Percentiles rank a stretch among this genome's conserved stretches.
Conservation (phyloP, 352 stramenopile species). For the Phytophthora pini region DNA sequence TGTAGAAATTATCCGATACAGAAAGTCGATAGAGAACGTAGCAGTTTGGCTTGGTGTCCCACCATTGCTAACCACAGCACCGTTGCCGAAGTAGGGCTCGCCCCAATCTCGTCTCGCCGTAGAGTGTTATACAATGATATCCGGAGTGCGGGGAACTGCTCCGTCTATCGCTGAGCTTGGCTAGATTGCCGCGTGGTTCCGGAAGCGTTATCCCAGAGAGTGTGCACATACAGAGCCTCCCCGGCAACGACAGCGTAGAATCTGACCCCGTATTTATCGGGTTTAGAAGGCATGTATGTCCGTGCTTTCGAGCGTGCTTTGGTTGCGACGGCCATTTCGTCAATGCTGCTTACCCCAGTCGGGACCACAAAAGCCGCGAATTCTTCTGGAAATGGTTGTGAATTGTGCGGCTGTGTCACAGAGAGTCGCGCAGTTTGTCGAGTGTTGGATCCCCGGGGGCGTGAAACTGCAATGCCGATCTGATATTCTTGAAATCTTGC, state of each 20-base stretch:
- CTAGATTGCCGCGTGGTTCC: not conserved
- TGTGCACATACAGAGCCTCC: not conserved
- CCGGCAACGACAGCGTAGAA: slow-evolving; percentile 8
- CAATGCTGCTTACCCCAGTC: not conserved
- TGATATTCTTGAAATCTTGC: slow-evolving; percentile 3
- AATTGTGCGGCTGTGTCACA: slow-evolving; percentile 7
- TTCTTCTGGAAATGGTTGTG: not conserved
- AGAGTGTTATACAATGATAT: too few species aligned
- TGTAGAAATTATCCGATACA: too few species aligned
- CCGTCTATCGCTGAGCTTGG: too few species aligned
- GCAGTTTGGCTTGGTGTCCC: too few species aligned
- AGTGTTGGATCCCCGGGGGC: not conserved
- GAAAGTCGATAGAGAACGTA: too few species aligned
- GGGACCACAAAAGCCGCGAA: slow-evolving; percentile 5
- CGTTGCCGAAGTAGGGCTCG: too few species aligned
- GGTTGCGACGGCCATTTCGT: slow-evolving; percentile 5
- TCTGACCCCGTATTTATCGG: slow-evolving; percentile 2
- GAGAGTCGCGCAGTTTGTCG: not conserved
- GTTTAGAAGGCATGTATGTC: slow-evolving; percentile 3
- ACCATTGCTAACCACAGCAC: too few species aligned
- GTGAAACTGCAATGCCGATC: not conserved
- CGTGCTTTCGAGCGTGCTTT: slow-evolving; percentile 5
- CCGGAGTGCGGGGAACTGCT: too few species aligned
- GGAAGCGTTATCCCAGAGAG: slow-evolving; percentile 14
- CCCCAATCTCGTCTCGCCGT: too few species aligned